A percentile compares a stretch with the other conserved stretches of the same genome.
phyloP scores from a whole-genome alignment of 1,284 basidiomycete species.

The Moesziomyces sp. region DNA sequence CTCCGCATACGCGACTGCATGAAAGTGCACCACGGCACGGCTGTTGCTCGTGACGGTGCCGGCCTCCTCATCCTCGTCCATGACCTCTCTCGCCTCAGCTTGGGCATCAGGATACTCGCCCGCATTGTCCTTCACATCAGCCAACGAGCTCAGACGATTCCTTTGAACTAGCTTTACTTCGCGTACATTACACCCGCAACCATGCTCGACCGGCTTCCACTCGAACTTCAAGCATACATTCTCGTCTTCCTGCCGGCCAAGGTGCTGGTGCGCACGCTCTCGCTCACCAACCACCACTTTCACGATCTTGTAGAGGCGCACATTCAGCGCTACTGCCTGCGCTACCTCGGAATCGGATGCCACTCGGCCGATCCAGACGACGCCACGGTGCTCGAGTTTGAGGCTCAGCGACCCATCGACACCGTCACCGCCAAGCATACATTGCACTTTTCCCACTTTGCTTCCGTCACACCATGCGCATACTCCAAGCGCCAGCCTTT shows the following conservation, averaged over 20 bases:
- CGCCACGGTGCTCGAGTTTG: slow-evolving; percentile 45
- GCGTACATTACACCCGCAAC: background rate
- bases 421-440: slow-evolving; percentile 56
- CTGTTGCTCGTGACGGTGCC: background rate
- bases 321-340: slow-evolving; percentile 41
- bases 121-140: too few species aligned
- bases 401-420: slow-evolving; percentile 58
- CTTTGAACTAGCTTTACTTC: too few species aligned
- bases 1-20: background rate
- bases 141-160: too few species aligned
- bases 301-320: slow-evolving; percentile 44
- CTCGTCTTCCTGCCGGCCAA: slow-evolving; percentile 42
- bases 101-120: too few species aligned
- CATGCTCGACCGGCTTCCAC: slow-evolving; percentile 38
- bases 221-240: slow-evolving; percentile 53
- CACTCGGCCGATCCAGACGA: slow-evolving; percentile 11
- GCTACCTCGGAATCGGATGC: slow-evolving; percentile 27
- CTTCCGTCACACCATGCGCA: slow-evolving; percentile 4
- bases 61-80: background rate
- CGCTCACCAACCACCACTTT: slow-evolving; percentile 46
- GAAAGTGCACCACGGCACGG: background rate
- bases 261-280: slow-evolving; percentile 37
- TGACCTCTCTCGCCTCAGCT: background rate
- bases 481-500: slow-evolving; percentile 12
- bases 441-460: slow-evolving; percentile 54